Conservation (phyloP, 805 yeast species). For the Scheffersomyces ergatensis region DNA sequence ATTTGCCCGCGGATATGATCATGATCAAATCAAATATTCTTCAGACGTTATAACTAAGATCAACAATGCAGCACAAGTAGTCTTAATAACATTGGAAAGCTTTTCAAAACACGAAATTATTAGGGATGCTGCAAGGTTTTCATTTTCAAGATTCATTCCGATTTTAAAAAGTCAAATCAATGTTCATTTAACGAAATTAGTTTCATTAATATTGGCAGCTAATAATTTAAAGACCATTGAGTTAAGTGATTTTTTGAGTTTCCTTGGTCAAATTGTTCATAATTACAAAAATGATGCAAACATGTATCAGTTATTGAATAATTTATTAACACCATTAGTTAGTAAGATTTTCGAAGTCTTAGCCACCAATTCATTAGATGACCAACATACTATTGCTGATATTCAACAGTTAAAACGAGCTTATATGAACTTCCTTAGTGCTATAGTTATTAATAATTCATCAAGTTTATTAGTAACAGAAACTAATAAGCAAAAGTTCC, state of each 20-base stretch:
- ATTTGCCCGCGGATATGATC: constrained; percentile 80
- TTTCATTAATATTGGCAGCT: constrained; percentile 55
- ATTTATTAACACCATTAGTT: constrained; percentile 71
- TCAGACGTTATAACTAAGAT: constrained; percentile 43
- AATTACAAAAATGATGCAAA: constrained; percentile 63
- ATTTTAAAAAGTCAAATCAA: constrained; percentile 52
- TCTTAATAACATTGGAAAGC: constrained; percentile 76
- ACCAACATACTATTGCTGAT: constrained; percentile 60
- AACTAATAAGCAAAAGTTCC: constrained; percentile 60
- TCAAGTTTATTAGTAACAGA: constrained; percentile 74
- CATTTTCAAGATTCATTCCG: constrained; percentile 84
- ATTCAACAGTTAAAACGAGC: constrained; percentile 65
- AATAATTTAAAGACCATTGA: constrained; percentile 62
- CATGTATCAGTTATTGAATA: constrained; percentile 71
- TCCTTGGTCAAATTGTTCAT: constrained; percentile 86
- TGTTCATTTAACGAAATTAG: constrained; percentile 60
- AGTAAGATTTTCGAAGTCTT: constrained; percentile 57
- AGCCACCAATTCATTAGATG: constrained; percentile 25
- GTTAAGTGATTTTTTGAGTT: constrained; percentile 76
- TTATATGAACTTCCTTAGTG: constrained; percentile 65
- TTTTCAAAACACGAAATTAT: constrained; percentile 64
- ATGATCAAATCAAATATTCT: constrained; percentile 34
- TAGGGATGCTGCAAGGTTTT: constrained; percentile 82
- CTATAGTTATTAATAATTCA: constrained; percentile 72
- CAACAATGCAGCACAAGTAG: constrained; percentile 74